Percentiles rank a stretch among this genome's conserved stretches.
Evolutionary conservation across 495 filamentous ascomycete species (phyloP).

Genomic region (Evansstolkia leycettana): DNA sequence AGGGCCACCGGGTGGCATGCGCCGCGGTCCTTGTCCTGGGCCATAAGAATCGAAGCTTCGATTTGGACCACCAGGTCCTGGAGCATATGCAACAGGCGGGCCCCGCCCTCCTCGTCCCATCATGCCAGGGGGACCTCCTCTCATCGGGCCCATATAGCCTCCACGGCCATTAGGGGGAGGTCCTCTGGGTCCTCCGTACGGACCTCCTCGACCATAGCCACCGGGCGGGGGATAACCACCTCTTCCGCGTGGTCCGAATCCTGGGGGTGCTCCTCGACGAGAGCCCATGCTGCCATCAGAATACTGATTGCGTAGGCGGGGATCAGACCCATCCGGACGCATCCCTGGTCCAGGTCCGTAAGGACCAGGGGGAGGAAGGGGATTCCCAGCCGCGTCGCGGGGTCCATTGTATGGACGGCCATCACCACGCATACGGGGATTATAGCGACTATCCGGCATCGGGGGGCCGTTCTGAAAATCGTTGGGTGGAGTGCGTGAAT

Average conservation of each 20-base stretch:
- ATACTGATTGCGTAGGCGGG: constrained; percentile 45
- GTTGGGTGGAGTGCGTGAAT: constrained; percentile 39
- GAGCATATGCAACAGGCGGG: constrained; percentile 40
- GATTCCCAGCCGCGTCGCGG: constrained; percentile 61
- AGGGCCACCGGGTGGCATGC: constrained; percentile 12
- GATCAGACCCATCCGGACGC: constrained; percentile 30
- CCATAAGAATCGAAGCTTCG: constrained; percentile 13
- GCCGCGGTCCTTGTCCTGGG: constrained; percentile 8
- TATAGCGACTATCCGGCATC: constrained; percentile 12
- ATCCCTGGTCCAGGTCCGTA: constrained; percentile 27
- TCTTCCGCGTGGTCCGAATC: constrained; percentile 40
- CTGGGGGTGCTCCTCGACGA: constrained; percentile 34
- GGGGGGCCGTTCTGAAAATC: constrained; percentile 10
- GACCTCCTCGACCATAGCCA: constrained; percentile 44
- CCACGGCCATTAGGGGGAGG: constrained; percentile 18
- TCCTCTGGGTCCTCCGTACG: constrained; percentile 30
- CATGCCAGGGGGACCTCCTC: constrained; percentile 20
- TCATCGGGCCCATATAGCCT: constrained; percentile 25
- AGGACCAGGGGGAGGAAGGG: constrained; percentile 31
- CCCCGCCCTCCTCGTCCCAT: constrained; percentile 42
- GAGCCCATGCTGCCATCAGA: constrained; percentile 48
- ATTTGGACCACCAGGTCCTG: constrained; percentile 9
- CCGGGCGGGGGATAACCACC: constrained; percentile 42
- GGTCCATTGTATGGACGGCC: constrained; percentile 24
- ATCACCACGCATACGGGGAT: constrained; percentile 10